Evolutionary conservation across 345 rosid species (phyloP).

Genomic region (Anastatica hierochuntica): DNA sequence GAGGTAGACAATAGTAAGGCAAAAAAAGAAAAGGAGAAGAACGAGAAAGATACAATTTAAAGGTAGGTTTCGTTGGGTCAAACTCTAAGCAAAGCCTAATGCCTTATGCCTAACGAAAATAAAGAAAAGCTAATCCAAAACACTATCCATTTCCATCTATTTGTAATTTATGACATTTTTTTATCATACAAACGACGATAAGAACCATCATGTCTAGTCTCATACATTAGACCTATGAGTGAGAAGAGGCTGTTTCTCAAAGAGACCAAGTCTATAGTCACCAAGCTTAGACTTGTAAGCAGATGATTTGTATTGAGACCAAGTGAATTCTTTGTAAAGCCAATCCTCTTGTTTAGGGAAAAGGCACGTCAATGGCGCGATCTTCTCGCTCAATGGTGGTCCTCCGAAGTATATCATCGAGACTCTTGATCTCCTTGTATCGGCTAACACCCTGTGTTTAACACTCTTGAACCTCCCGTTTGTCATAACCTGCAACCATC

Average conservation of each 20-base stretch:
- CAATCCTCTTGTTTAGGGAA: conserved; percentile 47
- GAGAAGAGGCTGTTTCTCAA: conserved; percentile 37
- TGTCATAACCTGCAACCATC: conserved; percentile 80
- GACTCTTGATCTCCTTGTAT: conserved; percentile 45
- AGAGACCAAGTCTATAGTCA: conserved; percentile 61
- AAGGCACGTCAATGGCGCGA: conserved; percentile 44
- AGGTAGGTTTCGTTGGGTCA: conserved; percentile 16
- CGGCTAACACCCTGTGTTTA: conserved; percentile 76
- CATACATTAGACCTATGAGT: not conserved
- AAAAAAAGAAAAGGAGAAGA: not conserved
- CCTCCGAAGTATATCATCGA: conserved; percentile 93
- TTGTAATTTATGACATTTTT: not conserved
- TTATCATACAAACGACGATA: conserved; percentile 8
- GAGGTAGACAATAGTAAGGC: conserved; percentile 3
- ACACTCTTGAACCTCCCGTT: conserved; percentile 85
- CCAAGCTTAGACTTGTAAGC: conserved; percentile 70
- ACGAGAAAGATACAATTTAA: conserved; percentile 12
- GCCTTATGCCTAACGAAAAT: conserved; percentile 17
- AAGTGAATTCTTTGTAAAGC: conserved; percentile 76
- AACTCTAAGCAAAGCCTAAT: conserved; percentile 23
- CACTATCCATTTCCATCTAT: conserved; percentile 7
- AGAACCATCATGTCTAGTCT: not conserved
- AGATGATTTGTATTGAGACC: conserved; percentile 71
- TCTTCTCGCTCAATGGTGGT: conserved; percentile 52
- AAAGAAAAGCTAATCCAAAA: conserved; percentile 1